These are phyloP conservation scores for Cyclospora cayetanensis DNA, from an alignment of 169 alveolate genomes.

Conservation along the genomic window DNA sequence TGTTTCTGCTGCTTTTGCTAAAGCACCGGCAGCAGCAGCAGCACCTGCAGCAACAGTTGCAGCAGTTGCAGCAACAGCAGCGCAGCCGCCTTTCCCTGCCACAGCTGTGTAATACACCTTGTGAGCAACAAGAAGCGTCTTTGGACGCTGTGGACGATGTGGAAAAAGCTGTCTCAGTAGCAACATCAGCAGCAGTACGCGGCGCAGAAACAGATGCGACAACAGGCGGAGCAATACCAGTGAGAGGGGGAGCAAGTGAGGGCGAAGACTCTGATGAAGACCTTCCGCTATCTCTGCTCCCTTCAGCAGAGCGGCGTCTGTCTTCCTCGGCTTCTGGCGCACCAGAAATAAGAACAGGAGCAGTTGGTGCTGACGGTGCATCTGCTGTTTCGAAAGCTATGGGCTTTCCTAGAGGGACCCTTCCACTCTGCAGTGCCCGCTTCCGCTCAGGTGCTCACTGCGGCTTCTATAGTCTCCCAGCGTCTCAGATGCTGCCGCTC, in stretches of 20 bases:
- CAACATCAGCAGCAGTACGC: neutral
- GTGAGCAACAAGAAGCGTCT: neutral
- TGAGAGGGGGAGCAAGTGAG: neutral
- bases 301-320: neutral
- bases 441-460: conserved; percentile 18
- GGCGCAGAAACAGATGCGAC: neutral
- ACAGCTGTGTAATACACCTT: neutral
- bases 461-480: neutral
- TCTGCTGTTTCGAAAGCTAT: neutral
- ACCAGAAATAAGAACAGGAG: neutral
- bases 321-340: neutral
- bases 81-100: neutral
- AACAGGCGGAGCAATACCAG: neutral
- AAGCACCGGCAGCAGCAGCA: conserved; percentile 6
- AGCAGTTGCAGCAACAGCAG: conserved; percentile 8
- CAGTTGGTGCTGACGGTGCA: neutral
- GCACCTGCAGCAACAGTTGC: conserved; percentile 30
- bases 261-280: conserved; percentile 15
- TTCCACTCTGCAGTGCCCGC: neutral
- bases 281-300: neutral
- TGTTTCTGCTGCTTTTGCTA: conserved; percentile 38
- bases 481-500: neutral
- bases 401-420: conserved; percentile 15
- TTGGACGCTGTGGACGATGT: neutral
- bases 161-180: neutral